Evolutionary conservation across 164 flowering plant genomes (phyloP), one percentile per base, ranked within the genome.

Genomic region (Vitis amurensis): DNA sequence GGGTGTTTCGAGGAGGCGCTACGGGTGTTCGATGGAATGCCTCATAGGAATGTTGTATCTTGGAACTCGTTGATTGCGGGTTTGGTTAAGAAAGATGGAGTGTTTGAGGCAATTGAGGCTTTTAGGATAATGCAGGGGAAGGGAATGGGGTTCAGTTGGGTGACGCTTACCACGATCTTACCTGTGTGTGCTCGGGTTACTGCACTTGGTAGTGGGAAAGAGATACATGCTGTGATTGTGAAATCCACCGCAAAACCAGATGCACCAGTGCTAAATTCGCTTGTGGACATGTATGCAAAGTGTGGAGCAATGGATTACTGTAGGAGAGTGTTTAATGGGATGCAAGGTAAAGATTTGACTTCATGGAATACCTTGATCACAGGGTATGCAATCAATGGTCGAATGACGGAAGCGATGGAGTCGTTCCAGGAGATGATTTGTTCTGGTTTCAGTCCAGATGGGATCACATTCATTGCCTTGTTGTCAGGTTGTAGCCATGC

Each of bases 241-340:
- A 82, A 82, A 66, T 72, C 77, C 0, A 2, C 8, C 3, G 44
- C 29, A 37, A 30, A 50, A 60, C 79, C 78, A 1, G 85, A 80
- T 66, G 73, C 75, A 14, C 67, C 70, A 0, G 74, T 77, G 68
- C 68, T 74, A 5, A 84, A 84, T 67, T 72, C 82, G 0, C 74
- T 84, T 4, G 63, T 82, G 71, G 87, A 82, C 67, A 78, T 84
- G 85, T 80, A 80, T 60, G 79, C 80, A 16, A 84, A 80, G 71
- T 82, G 85, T 68, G 85, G 85, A 37, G 77, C 50, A 29, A 68
- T 80, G 59, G 74, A 63, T n/a, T 80, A 68, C 63, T 77, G 85
- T 61, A 59, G 48, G 27, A 67, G 55, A 59, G 79, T 80, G 72
- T 82, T 84, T 58, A 69, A 71, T 55, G 50, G 59, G 16, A 82